Evolutionary conservation across 352 stramenopile genomes (phyloP), one percentile per base, ranked within the genome.

Genomic region (Saprolegnia diclina): DNA sequence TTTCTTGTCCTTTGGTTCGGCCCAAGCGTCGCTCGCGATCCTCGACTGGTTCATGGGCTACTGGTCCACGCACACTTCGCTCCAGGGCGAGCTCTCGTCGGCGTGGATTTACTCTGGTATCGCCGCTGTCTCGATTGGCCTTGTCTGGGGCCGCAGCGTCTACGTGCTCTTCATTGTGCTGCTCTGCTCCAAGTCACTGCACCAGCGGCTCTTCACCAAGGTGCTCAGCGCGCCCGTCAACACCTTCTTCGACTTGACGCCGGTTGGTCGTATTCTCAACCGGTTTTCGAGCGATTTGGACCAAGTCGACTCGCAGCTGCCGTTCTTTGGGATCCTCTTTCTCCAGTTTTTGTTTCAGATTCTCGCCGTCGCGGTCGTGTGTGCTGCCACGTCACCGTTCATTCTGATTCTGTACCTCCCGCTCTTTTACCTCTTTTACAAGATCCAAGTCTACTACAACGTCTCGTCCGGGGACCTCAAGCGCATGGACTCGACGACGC

Each of bases 241-340:
- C 26, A 80, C 80, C 3, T 94, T 95, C 74, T 95, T 93, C 67
- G 84, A 95, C 77, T 87, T 85, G 37, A 95, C 83, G 1, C 84
- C 87, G 1, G 77, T 84, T 9, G 85, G 85, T 44, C 85, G 83
- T 24, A 89, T 94, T 62, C 74, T 93, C 14, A 92, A 93, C 53
- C 78, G 85, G 24, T 65, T 94, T 44, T 90, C 81, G 5, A 90
- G 90, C 54, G 87, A 94, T 26, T 70, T 92, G 16, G 87, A 91
- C 74, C 88, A 83, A 24, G 78, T 92, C 18, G 85, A 94, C 62
- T 78, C 86, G 64, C 82, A 77, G 53, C 83, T 94, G 50, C 80
- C 85, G 38, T 77, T 76, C 6, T 89, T 80, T 1, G 90, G 82
- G 77, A 79, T 74, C 29, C 82, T 87, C 75, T 74, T 91, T 22